Evolutionary conservation across 805 yeast species (phyloP), one percentile per base, ranked within the genome.

Genomic region (Saturnispora quitensis): DNA sequence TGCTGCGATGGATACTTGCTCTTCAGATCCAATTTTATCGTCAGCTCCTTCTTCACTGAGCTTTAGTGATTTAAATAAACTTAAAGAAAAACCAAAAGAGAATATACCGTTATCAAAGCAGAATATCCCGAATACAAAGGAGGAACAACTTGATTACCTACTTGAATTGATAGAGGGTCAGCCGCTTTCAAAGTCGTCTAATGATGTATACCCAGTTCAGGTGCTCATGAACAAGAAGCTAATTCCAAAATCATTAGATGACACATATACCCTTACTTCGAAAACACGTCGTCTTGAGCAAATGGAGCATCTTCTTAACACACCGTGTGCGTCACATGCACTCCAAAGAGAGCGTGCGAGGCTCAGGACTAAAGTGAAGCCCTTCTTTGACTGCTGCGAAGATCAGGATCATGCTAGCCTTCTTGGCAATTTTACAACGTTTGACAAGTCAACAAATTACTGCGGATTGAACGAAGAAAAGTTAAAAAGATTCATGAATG

Each of bases 371-470:
- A 55, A 63, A 2, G 59, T 60, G 17, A 63, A 63, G 36, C 77
- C 79, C 4, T 81, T 78, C 58, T 65, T 67, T 51, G 78, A 75
- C 20, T 76, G 78, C 18, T 82, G 87, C 56, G 70, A 73, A 47
- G 70, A 74, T 47, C 40, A 53, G 12, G 60, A 61, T 42, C 80
- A 78, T 55, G 61, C 64, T 0, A 55, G 58, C 27, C 28, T 59
- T 54, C 53, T 60, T 20, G 54, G 59, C 7, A 35, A 56, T n/a
- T 56, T 48, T 48, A 67, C 53, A 5, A 54, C 44, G 17, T 61
- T 62, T 51, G 64, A 66, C 49, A 58, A 55, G 43, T 53, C 55
- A 40, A 54, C 62, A 24, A 63, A 59, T 46, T 62, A 60, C 47
- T 62, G 64, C 44, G 62, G 61, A 33, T 56, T 68, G n/a, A 58